phyloP scores from a whole-genome alignment of 345 rosid genomes.

The Hibiscus mutabilis region DNA sequence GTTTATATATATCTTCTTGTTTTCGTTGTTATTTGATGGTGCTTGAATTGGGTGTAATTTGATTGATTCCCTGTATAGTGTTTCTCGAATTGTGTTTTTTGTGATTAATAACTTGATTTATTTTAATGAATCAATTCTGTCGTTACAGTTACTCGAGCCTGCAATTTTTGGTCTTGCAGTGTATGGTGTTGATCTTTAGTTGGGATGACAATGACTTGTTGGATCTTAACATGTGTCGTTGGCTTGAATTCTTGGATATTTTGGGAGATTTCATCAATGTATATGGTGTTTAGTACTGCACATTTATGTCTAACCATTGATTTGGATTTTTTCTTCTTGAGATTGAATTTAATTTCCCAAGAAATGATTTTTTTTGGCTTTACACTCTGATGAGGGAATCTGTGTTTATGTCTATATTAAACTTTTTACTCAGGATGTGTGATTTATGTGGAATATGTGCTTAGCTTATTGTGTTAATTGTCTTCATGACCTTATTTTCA shows the following conservation, averaged over 20 bases:
- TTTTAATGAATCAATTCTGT: not conserved
- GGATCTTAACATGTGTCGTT: not conserved
- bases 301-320: not conserved
- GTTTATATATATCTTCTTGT: not conserved
- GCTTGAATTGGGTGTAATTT: not conserved
- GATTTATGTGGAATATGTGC: not conserved
- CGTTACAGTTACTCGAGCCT: not conserved
- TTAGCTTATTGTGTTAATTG: not conserved
- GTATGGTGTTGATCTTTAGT: not conserved
- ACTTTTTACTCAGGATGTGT: not conserved
- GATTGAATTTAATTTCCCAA: not conserved
- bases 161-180: not conserved
- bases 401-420: not conserved
- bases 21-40: not conserved
- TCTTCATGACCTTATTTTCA: constrained; percentile 2
- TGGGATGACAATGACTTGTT: not conserved
- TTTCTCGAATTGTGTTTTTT: no score
- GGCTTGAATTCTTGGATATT: not conserved
- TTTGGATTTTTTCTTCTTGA: not conserved
- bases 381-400: not conserved
- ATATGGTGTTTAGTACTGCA: not conserved
- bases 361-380: not conserved
- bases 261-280: not conserved
- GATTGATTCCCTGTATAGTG: no score
- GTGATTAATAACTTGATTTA: not conserved